phyloP scores from a whole-genome alignment of 768 basidiomycete genomes.

The Trametes coccinea region DNA sequence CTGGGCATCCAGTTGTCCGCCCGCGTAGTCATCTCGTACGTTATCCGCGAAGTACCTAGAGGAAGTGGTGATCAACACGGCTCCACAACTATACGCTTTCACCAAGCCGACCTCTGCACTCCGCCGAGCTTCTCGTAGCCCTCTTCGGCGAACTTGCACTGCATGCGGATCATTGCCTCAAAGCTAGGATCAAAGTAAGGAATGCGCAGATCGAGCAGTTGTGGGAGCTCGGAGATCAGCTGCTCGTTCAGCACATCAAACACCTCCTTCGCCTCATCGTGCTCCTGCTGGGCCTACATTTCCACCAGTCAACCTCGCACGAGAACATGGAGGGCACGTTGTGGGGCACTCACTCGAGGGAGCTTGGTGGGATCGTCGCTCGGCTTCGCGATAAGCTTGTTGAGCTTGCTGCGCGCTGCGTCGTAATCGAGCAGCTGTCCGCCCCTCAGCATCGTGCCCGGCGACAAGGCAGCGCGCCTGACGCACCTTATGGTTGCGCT shows the following conservation, averaged over 20 bases:
- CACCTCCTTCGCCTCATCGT: slow-evolving; percentile 92
- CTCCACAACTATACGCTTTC: background rate
- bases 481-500: slow-evolving; percentile 92
- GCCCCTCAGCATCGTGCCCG: background rate
- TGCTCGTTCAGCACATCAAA: slow-evolving; percentile 94
- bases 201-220: slow-evolving; percentile 90
- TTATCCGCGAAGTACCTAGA: slow-evolving; percentile 83
- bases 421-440: slow-evolving; percentile 92
- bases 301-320: background rate
- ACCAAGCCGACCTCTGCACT: slow-evolving; percentile 70
- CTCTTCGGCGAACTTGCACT: slow-evolving; percentile 96
- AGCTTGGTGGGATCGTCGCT: slow-evolving; percentile 91
- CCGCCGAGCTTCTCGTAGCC: slow-evolving; percentile 96
- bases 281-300: slow-evolving; percentile 85
- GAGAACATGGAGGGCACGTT: background rate
- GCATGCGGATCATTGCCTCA: slow-evolving; percentile 98
- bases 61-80: background rate
- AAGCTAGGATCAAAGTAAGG: slow-evolving; percentile 99
- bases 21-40: slow-evolving; percentile 95
- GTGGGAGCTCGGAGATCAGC: slow-evolving; percentile 86
- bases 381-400: slow-evolving; percentile 89
- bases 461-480: background rate
- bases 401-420: slow-evolving; percentile 83
- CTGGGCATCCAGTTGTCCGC: slow-evolving; percentile 94
- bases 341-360: slow-evolving; percentile 60